phyloP scores from a whole-genome alignment of 2,329 filamentous ascomycete species.

The Achaetomium macrosporum region DNA sequence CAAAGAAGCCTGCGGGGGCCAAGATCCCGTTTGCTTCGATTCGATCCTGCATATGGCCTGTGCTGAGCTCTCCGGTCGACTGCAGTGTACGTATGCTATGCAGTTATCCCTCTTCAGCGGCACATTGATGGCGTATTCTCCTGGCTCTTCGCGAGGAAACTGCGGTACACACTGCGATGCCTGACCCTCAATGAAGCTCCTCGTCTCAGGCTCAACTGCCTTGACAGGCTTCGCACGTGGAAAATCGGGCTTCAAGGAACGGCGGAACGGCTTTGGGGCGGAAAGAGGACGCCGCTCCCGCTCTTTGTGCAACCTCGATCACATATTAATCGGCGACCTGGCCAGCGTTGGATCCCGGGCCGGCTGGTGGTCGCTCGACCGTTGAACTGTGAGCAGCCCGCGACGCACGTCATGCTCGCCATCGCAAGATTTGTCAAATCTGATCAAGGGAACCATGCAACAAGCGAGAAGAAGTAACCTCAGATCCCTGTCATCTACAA shows the following conservation, averaged over 20 bases:
- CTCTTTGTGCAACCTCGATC: constrained; percentile 3
- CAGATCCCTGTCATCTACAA: not conserved
- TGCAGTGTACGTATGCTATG: no score
- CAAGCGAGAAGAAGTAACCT: not conserved
- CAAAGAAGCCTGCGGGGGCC: no score
- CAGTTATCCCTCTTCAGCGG: no score
- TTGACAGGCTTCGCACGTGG: not conserved
- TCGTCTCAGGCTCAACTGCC: not conserved
- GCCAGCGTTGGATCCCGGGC: constrained; percentile 13
- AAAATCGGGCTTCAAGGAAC: not conserved
- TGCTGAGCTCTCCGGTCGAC: no score
- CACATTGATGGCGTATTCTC: no score
- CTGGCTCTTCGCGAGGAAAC: no score
- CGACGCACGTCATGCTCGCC: not conserved
- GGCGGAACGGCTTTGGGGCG: not conserved
- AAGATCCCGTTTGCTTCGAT: no score
- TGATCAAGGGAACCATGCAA: constrained; percentile 1
- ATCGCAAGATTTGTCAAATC: constrained; percentile 8
- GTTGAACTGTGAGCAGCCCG: not conserved
- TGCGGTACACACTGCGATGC: not conserved
- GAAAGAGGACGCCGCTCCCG: not conserved
- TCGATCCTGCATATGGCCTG: no score
- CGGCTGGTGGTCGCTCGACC: constrained; percentile 3
- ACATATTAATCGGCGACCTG: constrained; percentile 15
- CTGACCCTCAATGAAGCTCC: not conserved